A percentile compares a stretch with the other conserved stretches of the same genome.
Evolutionary conservation across 257 asterid genomes (phyloP).

Genomic region (Nicotiana attenuata): DNA sequence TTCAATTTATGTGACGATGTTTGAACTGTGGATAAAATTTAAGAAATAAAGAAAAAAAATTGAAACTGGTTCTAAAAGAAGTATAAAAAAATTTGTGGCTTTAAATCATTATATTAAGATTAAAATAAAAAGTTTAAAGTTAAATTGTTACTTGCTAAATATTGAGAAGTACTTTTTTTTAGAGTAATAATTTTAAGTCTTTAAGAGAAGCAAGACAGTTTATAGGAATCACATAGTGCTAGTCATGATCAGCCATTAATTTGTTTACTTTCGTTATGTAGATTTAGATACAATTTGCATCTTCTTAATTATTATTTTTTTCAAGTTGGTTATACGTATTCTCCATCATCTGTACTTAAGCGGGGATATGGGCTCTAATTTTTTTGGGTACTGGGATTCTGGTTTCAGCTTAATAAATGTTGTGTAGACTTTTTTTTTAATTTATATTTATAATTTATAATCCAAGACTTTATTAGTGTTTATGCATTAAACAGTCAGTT

Average conservation of each 20-base stretch:
- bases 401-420: background rate
- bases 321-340: background rate
- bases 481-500: background rate
- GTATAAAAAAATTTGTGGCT: too few species aligned
- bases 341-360: background rate
- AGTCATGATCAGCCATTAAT: background rate
- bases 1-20: too few species aligned
- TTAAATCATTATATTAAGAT: too few species aligned
- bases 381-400: background rate
- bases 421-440: background rate
- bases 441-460: too few species aligned
- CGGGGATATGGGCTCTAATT: background rate
- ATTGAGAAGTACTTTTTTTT: too few species aligned
- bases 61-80: too few species aligned
- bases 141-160: too few species aligned
- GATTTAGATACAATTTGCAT: background rate
- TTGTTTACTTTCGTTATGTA: background rate
- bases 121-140: too few species aligned
- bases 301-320: background rate
- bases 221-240: constrained; percentile 1
- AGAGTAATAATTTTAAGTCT: background rate
- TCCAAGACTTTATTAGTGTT: background rate
- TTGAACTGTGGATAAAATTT: too few species aligned
- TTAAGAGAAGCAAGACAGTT: background rate
- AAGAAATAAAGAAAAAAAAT: too few species aligned